Conservation (phyloP, 1,284 basidiomycete species). For the Trametes versicolor region DNA sequence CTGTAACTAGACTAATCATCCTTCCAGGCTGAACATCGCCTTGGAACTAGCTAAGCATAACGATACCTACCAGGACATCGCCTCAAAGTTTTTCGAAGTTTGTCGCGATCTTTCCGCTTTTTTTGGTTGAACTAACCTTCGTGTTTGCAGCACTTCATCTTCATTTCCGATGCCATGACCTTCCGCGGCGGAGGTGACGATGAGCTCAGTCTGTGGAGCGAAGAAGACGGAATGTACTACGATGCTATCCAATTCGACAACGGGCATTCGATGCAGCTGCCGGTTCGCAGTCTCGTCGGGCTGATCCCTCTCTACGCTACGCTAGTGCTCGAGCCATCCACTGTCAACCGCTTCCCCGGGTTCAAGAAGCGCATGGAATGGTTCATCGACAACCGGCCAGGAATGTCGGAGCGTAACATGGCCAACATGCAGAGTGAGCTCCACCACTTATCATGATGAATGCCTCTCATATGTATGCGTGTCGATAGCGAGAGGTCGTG, state of each 20-base stretch:
- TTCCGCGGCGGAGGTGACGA: constrained; percentile 77
- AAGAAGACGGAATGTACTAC: constrained; percentile 97
- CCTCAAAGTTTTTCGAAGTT: constrained; percentile 98
- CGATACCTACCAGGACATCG: constrained; percentile 97
- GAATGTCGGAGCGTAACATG: constrained; percentile 90
- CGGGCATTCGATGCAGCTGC: constrained; percentile 88
- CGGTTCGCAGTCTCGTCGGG: constrained; percentile 93
- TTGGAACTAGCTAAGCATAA: constrained; percentile 98
- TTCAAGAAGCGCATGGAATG: constrained; percentile 99
- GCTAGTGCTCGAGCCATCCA: constrained; percentile 89
- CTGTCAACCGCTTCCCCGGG: constrained; percentile 91
- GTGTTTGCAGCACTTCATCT: constrained; percentile 83
- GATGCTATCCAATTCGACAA: constrained; percentile 95
- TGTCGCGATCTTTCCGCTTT: constrained; percentile 22
- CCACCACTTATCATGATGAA: too few species aligned
- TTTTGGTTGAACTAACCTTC: not conserved
- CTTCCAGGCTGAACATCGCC: constrained; percentile 89
- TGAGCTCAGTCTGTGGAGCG: constrained; percentile 92
- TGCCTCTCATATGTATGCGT: not conserved
- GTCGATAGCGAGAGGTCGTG: constrained; percentile 74
- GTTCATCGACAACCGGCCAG: constrained; percentile 95
- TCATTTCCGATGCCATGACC: constrained; percentile 98
- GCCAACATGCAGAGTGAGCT: constrained; percentile 90
- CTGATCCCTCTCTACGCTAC: constrained; percentile 97
- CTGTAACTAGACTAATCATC: not conserved